phyloP scores from a whole-genome alignment of 768 basidiomycete species.

The Hygrocybe punicea region DNA sequence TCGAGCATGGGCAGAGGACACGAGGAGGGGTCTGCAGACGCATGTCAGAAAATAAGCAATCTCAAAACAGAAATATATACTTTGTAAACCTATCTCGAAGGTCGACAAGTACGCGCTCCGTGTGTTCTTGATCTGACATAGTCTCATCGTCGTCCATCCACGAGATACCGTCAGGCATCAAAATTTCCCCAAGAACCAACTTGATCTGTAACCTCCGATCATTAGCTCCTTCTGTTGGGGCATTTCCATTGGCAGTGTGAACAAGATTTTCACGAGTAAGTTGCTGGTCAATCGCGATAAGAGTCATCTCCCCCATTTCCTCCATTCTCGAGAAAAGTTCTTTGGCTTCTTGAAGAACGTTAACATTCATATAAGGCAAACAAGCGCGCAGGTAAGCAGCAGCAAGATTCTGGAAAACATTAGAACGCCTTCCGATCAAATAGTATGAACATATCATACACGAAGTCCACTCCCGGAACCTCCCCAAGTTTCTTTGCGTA shows the following conservation, averaged over 20 bases:
- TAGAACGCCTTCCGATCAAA: neutral
- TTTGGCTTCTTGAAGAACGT: slow-evolving; percentile 16
- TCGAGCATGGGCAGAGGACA: slow-evolving; percentile 30
- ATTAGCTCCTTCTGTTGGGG: neutral
- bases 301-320: slow-evolving; percentile 16
- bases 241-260: neutral
- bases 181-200: slow-evolving; percentile 36
- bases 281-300: slow-evolving; percentile 12
- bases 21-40: slow-evolving; percentile 36
- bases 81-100: slow-evolving; percentile 43
- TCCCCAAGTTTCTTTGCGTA: slow-evolving; percentile 40
- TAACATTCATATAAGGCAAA: slow-evolving; percentile 22
- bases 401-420: slow-evolving; percentile 23
- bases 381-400: slow-evolving; percentile 28
- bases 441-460: slow-evolving; percentile 24
- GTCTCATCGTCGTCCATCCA: slow-evolving; percentile 58
- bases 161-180: slow-evolving; percentile 42
- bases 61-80: slow-evolving; percentile 22
- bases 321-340: slow-evolving; percentile 21
- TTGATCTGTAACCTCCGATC: slow-evolving; percentile 37
- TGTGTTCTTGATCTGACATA: slow-evolving; percentile 41
- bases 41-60: neutral
- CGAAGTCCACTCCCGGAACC: slow-evolving; percentile 28
- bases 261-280: slow-evolving; percentile 1
- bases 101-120: slow-evolving; percentile 44